Percentiles rank a stretch among this genome's conserved stretches.
These are phyloP conservation scores for Sporobolomyces pararoseus DNA, from an alignment of 768 basidiomycete genomes.

Conservation along the genomic window DNA sequence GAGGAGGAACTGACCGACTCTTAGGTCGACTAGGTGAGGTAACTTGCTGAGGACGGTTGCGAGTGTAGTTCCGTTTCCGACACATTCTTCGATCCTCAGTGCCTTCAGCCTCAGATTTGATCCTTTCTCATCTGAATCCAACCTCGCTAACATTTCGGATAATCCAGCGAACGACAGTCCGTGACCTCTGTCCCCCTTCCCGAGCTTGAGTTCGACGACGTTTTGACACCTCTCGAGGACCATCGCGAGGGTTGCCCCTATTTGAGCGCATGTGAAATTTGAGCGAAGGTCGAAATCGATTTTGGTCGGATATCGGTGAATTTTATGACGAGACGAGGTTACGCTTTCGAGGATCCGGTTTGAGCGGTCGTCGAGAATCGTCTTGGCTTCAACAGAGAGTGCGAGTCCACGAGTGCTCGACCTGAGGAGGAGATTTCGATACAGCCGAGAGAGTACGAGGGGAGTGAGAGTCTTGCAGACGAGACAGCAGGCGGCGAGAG, in stretches of 20 bases:
- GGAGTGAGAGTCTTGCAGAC: constrained; percentile 1
- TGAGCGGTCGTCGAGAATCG: constrained; percentile 9
- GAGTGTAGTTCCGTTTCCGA: constrained; percentile 26
- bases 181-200: constrained; percentile 21
- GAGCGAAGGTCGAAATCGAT: constrained; percentile 30
- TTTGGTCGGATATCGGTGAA: not conserved
- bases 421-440: constrained; percentile 19
- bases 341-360: not conserved
- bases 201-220: constrained; percentile 1
- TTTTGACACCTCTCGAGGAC: not conserved
- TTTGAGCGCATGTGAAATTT: not conserved
- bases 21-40: not conserved
- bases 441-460: not conserved
- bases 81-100: constrained; percentile 15
- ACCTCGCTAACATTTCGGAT: not conserved
- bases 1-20: constrained; percentile 27
- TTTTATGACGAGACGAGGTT: not conserved
- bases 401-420: constrained; percentile 4
- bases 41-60: constrained; percentile 12
- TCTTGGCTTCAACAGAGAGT: not conserved
- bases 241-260: not conserved
- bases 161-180: constrained; percentile 16
- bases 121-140: not conserved
- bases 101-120: not conserved
- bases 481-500: constrained; percentile 19